These are phyloP conservation scores for Halenospora varia DNA, from an alignment of 495 filamentous ascomycete species.

Conservation along the genomic window DNA sequence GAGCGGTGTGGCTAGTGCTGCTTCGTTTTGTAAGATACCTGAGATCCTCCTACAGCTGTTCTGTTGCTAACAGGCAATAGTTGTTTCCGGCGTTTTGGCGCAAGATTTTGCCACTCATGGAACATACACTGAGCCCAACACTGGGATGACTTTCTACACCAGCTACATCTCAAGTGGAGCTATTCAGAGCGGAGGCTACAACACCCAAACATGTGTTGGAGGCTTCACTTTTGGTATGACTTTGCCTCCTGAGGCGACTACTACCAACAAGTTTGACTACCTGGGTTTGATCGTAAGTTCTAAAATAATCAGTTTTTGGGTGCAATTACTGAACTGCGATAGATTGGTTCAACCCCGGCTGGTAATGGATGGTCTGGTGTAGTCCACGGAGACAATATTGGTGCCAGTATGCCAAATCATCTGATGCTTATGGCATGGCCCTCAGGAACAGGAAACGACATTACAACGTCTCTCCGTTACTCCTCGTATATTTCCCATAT, in stretches of 20 bases:
- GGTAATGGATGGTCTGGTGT: slow-evolving; percentile 53
- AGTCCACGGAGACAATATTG: not conserved
- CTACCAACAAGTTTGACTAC: slow-evolving; percentile 50
- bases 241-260: slow-evolving; percentile 47
- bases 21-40: slow-evolving; percentile 12
- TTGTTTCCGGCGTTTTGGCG: slow-evolving; percentile 13
- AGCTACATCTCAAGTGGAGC: slow-evolving; percentile 14
- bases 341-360: slow-evolving; percentile 25
- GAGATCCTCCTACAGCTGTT: not conserved
- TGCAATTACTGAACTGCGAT: slow-evolving; percentile 10
- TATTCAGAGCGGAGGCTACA: slow-evolving; percentile 7
- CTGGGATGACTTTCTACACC: slow-evolving; percentile 23
- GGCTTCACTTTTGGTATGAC: slow-evolving; percentile 50
- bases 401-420: slow-evolving; percentile 50
- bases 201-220: slow-evolving; percentile 20
- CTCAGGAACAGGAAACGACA: slow-evolving; percentile 30
- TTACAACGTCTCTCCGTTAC: slow-evolving; percentile 52
- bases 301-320: too few species aligned
- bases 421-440: slow-evolving; percentile 53
- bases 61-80: slow-evolving; percentile 5
- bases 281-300: slow-evolving; percentile 50
- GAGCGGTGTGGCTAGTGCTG: slow-evolving; percentile 11
- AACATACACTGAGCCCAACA: slow-evolving; percentile 21
- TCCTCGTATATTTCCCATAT: too few species aligned
- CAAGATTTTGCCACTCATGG: slow-evolving; percentile 22